Percentiles rank a stretch among this genome's conserved stretches.
phyloP scores from a whole-genome alignment of 306 rosid genomes.

The barrel medic (Medicago truncatula) region DNA sequence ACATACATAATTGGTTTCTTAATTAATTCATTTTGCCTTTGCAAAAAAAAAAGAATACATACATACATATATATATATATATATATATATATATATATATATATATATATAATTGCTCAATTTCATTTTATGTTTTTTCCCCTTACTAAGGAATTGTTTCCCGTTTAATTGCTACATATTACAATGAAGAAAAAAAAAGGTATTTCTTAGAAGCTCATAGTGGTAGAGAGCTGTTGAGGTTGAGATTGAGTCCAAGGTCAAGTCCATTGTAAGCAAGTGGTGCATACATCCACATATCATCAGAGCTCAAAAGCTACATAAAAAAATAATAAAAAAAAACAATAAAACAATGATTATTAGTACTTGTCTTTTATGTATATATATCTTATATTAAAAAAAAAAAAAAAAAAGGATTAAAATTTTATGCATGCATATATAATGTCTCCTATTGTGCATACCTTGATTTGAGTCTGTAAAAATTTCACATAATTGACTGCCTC shows the following conservation, averaged over 20 bases:
- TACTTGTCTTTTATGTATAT: not conserved
- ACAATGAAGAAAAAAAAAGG: not conserved
- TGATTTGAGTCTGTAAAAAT: constrained; percentile 89
- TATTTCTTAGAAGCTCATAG: constrained; percentile 46
- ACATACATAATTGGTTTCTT: too few species aligned
- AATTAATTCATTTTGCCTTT: too few species aligned
- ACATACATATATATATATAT: too few species aligned
- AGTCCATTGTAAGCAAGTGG: constrained; percentile 91
- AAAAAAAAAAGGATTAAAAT: not conserved
- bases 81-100: too few species aligned
- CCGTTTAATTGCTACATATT: constrained; percentile 21
- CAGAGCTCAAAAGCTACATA: constrained; percentile 86
- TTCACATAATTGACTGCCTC: constrained; percentile 92
- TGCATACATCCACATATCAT: constrained; percentile 95
- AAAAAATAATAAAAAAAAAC: too few species aligned
- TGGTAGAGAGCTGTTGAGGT: constrained; percentile 51
- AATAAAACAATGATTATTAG: not conserved
- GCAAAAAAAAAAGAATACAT: too few species aligned
- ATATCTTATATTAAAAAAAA: not conserved
- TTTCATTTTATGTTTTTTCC: not conserved
- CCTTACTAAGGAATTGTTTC: not conserved
- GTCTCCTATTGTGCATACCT: constrained; percentile 66
- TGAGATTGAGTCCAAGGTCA: constrained; percentile 71
- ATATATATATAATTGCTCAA: constrained; percentile 26
- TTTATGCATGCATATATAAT: not conserved